Evolutionary conservation across 768 basidiomycete genomes (phyloP).

Genomic region (Leccinum broughii): DNA sequence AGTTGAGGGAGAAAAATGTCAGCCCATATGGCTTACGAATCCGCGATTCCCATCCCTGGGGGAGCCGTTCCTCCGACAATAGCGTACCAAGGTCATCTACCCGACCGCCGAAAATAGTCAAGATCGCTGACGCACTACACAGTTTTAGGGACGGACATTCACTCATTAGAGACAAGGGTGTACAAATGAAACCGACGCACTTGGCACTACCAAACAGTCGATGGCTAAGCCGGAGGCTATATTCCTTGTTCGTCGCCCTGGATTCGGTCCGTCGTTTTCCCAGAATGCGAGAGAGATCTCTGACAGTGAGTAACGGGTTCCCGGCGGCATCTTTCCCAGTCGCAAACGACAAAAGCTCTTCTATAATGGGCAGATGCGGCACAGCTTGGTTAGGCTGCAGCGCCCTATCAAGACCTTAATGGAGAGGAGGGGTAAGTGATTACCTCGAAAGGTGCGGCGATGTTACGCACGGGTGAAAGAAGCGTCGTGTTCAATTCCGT

Average conservation of each 20-base stretch:
- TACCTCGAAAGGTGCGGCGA: not conserved
- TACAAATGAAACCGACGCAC: slow-evolving; percentile 39
- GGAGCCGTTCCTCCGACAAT: slow-evolving; percentile 65
- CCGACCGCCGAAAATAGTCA: slow-evolving; percentile 65
- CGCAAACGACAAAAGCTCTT: slow-evolving; percentile 57
- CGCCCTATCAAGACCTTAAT: slow-evolving; percentile 54
- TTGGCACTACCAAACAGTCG: slow-evolving; percentile 67
- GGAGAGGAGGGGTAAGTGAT: not conserved
- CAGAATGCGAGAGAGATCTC: slow-evolving; percentile 58
- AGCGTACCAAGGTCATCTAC: slow-evolving; percentile 52
- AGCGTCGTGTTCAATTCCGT: slow-evolving; percentile 17
- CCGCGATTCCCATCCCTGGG: slow-evolving; percentile 69
- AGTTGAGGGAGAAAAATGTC: slow-evolving; percentile 58
- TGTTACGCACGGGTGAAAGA: slow-evolving; percentile 31
- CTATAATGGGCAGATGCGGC: slow-evolving; percentile 49
- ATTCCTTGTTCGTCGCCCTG: slow-evolving; percentile 54
- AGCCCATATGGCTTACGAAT: slow-evolving; percentile 53
- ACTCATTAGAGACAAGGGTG: not conserved
- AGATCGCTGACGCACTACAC: slow-evolving; percentile 57
- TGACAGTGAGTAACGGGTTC: slow-evolving; percentile 47
- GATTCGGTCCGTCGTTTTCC: slow-evolving; percentile 64
- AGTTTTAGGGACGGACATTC: not conserved
- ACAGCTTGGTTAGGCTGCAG: slow-evolving; percentile 53
- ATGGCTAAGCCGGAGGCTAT: slow-evolving; percentile 49
- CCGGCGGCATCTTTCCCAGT: slow-evolving; percentile 57